These are phyloP conservation scores for Kwoniella sp. DNA, from an alignment of 768 basidiomycete species.

Conservation along the genomic window DNA sequence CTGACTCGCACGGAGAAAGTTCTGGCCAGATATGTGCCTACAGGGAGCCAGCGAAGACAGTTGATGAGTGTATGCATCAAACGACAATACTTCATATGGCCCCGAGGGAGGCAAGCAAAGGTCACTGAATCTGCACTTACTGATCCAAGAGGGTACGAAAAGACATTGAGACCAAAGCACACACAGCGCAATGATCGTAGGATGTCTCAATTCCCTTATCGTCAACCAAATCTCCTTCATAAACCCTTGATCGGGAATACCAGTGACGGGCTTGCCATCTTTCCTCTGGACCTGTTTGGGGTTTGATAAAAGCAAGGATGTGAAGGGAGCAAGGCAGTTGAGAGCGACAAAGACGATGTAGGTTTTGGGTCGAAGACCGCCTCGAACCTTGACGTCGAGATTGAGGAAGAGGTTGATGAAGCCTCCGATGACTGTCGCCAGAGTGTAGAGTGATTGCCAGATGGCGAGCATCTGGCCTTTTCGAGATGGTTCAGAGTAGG, in stretches of 20 bases:
- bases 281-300: slow-evolving; percentile 26
- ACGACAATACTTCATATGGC: no score
- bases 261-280: slow-evolving; percentile 20
- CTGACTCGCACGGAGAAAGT: slow-evolving; percentile 25
- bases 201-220: slow-evolving; percentile 15
- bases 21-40: slow-evolving; percentile 10
- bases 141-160: slow-evolving; percentile 22
- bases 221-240: slow-evolving; percentile 24
- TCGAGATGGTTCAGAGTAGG: slow-evolving; percentile 21
- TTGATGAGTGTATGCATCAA: no score
- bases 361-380: slow-evolving; percentile 22
- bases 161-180: slow-evolving; percentile 23
- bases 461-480: slow-evolving; percentile 20
- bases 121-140: background rate
- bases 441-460: slow-evolving; percentile 21
- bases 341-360: slow-evolving; percentile 26
- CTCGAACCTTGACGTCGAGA: slow-evolving; percentile 16
- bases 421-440: slow-evolving; percentile 17
- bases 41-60: no score
- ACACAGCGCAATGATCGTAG: slow-evolving; percentile 19
- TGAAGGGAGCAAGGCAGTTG: slow-evolving; percentile 22
- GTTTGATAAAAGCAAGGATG: slow-evolving; percentile 19
- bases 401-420: slow-evolving; percentile 29
- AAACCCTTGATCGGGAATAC: slow-evolving; percentile 21
- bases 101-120: background rate